Base-by-base conservation (phyloP, 1,139 yeast species). In the Taiozyma sp. region DNA sequence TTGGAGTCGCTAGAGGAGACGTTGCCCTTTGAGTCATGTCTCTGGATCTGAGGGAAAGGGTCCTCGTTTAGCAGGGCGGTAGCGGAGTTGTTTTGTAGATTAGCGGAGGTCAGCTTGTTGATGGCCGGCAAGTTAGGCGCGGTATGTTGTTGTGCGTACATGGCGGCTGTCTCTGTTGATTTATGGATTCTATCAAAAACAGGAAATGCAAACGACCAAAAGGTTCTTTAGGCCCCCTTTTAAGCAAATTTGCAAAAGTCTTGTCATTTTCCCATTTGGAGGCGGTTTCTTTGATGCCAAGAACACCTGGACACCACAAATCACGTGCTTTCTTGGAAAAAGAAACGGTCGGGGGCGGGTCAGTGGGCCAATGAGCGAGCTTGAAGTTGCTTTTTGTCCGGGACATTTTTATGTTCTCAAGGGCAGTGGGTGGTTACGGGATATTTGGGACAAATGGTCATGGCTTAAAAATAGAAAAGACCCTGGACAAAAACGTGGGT, bases 1-100 rank as follows among this genome's bases (percentile, higher is more conserved):
- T 57, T 58, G 34, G 62, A 53, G 43, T 56, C 62, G 43, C 51
- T 57, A 4, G 60, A 55, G 5, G 62, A 54, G 8, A 46, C 49
- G 4, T 52, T 51, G n/a, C 50, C 52, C 44, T 53, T 53, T 3
- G 54, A 53, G 2, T 43, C 42, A 24, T 45, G 49, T 34, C 44
- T 48, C 13, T 14, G 29, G 14, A 40, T 40, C 4, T 7, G 22
- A 7, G 43, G 43, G 29, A 23, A 40, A 13, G 43, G 43, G 43
- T 40, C 43, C 23, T 40, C 29, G 14, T 40, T 24, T 13, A 40
- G 12, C 10, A 23, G 16, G 23, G 43, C 28, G 8, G 41, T 10
- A 3, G 41, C 41, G 4, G 41, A 38, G 14, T 38, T 38, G 10
- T 22, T 23, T 13, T 40, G 28, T 14, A 40, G 14, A 14, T 23